Base-by-base conservation (phyloP, 805 yeast genomes). In the Pichia membranifaciens region DNA sequence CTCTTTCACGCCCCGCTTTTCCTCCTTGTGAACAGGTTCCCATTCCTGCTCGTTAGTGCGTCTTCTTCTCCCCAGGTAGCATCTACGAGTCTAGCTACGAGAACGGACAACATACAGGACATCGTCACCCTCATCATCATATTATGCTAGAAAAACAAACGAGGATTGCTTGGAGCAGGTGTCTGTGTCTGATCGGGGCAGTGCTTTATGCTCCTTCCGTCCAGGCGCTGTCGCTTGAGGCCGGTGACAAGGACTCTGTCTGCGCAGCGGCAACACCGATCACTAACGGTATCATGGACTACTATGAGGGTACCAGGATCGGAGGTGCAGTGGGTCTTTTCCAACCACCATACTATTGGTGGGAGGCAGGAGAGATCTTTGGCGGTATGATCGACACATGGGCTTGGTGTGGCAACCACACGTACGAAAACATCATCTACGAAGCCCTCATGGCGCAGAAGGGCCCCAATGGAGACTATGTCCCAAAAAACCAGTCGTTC, bases 301-400 rank as follows among this genome's bases (percentile, higher is more conserved):
- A 89, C 65, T 89, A 89, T 60, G 79, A 75, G 15, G 91, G 95
- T 35, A 58, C 63, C 22, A 68, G 74, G 29, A 63, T 69, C 38
- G 95, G 93, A 31, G 83, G 85, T 36, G 72, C 84, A 17, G 70
- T 84, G 15, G 95, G 95, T 29, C 73, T 78, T 82, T 83, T 86
- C 62, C 69, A 76, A 12, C 55, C 65, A 54, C 95, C 95, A 2
- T 86, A 86, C 72, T 86, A 85, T 69, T 86, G 95, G 95, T 86
- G 95, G 95, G 86, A 84, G 66, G 89, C 93, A 28, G 95, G 95
- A 55, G 93, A 86, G 48, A 88, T 84, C 1, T 74, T 75, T 70
- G 84, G 83, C 9, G 70, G 77, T 31, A 62, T 86, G 69, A 61
- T 91, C 34, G 96, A 88, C 64, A 85, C 81, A 60, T 76, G 86